A percentile compares a stretch with the other conserved stretches of the same genome.
These are phyloP conservation scores for Eucalyptus marginata DNA, from an alignment of 345 rosid species.

Conservation along the genomic window DNA sequence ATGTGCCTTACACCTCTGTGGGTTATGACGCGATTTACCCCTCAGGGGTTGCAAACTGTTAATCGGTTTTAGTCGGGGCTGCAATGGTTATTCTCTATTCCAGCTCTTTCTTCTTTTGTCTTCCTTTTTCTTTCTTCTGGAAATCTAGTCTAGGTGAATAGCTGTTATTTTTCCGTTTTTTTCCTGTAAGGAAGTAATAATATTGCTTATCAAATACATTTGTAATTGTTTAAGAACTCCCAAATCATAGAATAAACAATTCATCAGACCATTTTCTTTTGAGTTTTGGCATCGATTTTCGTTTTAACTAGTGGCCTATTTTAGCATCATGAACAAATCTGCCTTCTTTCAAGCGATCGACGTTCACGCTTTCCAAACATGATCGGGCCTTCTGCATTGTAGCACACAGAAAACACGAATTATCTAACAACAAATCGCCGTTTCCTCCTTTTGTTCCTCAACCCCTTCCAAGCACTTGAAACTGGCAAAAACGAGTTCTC, in stretches of 20 bases:
- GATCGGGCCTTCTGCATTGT: not conserved
- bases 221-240: not conserved
- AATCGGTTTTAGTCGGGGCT: not conserved
- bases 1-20: not conserved
- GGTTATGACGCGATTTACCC: not conserved
- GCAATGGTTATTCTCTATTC: not conserved
- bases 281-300: not conserved
- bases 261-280: not conserved
- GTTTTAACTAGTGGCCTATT: not conserved
- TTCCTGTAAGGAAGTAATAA: not conserved
- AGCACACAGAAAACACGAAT: not conserved
- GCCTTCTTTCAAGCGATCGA: not conserved
- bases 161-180: not conserved
- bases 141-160: not conserved
- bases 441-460: not conserved
- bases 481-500: not conserved
- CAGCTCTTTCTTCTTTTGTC: not conserved
- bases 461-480: not conserved
- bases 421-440: not conserved
- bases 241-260: not conserved
- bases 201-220: not conserved
- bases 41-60: not conserved
- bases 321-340: not conserved
- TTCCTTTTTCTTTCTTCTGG: not conserved
- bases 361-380: not conserved